A percentile compares a stretch with the other conserved stretches of the same genome.
Evolutionary conservation across 2,329 filamentous ascomycete genomes (phyloP).

Genomic region (Beauveria australis): DNA sequence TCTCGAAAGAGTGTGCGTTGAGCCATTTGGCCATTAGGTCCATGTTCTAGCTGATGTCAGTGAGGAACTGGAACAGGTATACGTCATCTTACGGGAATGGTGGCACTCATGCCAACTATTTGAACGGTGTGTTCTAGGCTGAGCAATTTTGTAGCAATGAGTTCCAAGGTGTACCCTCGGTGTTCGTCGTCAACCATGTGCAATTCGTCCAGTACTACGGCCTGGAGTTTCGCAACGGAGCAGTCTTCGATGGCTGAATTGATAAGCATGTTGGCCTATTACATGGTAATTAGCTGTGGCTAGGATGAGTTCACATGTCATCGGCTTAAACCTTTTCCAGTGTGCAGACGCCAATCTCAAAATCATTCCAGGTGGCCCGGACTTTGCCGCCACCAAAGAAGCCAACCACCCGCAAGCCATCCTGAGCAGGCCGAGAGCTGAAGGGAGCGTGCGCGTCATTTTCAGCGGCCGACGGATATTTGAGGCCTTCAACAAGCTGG

Average conservation of each 20-base stretch:
- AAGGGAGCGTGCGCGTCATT: conserved; percentile 36
- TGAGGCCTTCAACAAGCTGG: conserved; percentile 54
- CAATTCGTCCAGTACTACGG: conserved; percentile 69
- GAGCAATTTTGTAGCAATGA: conserved; percentile 67
- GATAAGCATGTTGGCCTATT: conserved; percentile 63
- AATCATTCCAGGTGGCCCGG: conserved; percentile 60
- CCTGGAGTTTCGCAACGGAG: conserved; percentile 53
- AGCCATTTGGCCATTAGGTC: conserved; percentile 63
- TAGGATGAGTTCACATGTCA: not conserved
- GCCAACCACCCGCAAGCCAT: conserved; percentile 56
- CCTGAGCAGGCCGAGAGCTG: conserved; percentile 47
- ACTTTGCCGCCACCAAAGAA: conserved; percentile 69
- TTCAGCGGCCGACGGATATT: conserved; percentile 27
- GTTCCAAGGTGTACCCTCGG: conserved; percentile 66
- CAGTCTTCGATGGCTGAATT: conserved; percentile 67
- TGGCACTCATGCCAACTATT: conserved; percentile 74
- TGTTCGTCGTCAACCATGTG: conserved; percentile 75
- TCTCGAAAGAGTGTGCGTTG: conserved; percentile 61
- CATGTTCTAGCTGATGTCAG: conserved; percentile 47
- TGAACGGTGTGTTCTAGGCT: conserved; percentile 59
- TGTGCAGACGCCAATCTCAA: conserved; percentile 71
- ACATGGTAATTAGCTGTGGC: not conserved
- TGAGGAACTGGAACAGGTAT: not conserved
- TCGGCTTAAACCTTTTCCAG: conserved; percentile 54
- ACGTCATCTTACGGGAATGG: conserved; percentile 49